These are phyloP conservation scores for Cercospora janseana DNA, from an alignment of 2,329 filamentous ascomycete species.

Conservation along the genomic window DNA sequence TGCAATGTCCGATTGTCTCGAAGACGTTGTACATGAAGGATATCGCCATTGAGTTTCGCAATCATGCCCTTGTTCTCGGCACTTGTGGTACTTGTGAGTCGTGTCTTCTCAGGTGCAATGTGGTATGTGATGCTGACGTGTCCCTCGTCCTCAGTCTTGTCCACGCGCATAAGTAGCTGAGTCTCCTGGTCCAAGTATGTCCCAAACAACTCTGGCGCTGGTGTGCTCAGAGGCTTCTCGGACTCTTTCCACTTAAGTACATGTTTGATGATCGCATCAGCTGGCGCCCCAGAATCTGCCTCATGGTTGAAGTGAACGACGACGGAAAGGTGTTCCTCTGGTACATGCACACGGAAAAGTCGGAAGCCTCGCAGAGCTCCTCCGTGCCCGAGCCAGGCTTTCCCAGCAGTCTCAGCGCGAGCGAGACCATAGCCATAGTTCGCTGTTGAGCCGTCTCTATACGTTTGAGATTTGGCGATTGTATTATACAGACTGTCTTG, in stretches of 20 bases:
- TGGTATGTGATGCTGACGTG: slow-evolving; percentile 18
- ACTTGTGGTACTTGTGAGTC: slow-evolving; percentile 9
- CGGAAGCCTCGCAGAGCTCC: slow-evolving; percentile 47
- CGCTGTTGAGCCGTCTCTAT: slow-evolving; percentile 39
- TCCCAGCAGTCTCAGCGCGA: slow-evolving; percentile 31
- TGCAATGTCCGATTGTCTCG: slow-evolving; percentile 26
- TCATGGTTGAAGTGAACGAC: slow-evolving; percentile 46
- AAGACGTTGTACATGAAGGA: slow-evolving; percentile 21
- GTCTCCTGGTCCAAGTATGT: slow-evolving; percentile 43
- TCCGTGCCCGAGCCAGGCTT: slow-evolving; percentile 40
- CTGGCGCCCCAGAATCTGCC: slow-evolving; percentile 31
- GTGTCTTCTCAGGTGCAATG: slow-evolving; percentile 12
- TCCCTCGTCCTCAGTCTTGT: slow-evolving; percentile 24
- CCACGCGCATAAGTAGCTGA: slow-evolving; percentile 36
- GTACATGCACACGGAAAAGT: slow-evolving; percentile 39
- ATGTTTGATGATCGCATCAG: slow-evolving; percentile 36
- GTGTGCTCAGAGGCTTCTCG: neutral
- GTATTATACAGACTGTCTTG: slow-evolving; percentile 39
- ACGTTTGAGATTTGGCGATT: slow-evolving; percentile 34
- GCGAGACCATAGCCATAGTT: slow-evolving; percentile 42
- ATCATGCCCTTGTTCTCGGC: slow-evolving; percentile 31
- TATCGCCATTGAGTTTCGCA: slow-evolving; percentile 36
- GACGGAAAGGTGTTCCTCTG: slow-evolving; percentile 40
- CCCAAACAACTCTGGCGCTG: slow-evolving; percentile 36
- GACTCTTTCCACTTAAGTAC: slow-evolving; percentile 32